These are phyloP conservation scores for Lasiosphaeriaceae sp. DNA, from an alignment of 495 filamentous ascomycete genomes.

Conservation along the genomic window DNA sequence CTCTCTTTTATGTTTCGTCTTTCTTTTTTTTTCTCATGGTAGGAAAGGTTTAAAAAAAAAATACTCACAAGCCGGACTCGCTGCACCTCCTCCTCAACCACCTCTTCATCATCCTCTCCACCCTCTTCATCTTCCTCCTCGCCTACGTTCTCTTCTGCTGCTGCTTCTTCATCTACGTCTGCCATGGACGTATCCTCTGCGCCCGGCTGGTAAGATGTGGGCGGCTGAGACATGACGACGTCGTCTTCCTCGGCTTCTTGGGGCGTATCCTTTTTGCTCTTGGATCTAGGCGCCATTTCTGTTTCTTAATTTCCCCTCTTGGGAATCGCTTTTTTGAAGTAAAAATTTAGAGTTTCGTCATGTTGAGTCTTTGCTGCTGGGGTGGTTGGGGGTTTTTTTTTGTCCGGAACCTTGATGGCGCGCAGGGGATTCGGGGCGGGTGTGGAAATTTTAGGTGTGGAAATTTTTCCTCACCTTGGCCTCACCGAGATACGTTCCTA, in stretches of 20 bases:
- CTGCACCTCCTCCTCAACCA: constrained; percentile 21
- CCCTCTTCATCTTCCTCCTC: constrained; percentile 18
- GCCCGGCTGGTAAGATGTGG: constrained; percentile 36
- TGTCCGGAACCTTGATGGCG: not conserved
- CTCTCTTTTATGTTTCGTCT: not conserved
- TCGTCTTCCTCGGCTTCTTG: constrained; percentile 27
- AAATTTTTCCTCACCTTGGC: not conserved
- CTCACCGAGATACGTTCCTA: not conserved
- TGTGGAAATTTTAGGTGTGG: not conserved
- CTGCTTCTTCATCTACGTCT: constrained; percentile 23
- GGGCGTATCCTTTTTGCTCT: constrained; percentile 16
- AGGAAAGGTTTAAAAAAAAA: not conserved
- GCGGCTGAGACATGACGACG: constrained; percentile 53
- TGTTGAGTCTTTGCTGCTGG: not conserved
- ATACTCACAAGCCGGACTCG: constrained; percentile 29
- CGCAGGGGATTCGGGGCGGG: not conserved
- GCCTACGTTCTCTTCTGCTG: constrained; percentile 39
- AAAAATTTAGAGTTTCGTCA: not conserved
- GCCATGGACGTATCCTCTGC: constrained; percentile 40
- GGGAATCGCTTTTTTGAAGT: not conserved
- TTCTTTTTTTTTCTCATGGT: not conserved
- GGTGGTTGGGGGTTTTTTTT: not conserved
- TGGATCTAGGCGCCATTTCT: constrained; percentile 27
- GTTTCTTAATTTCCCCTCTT: not conserved
- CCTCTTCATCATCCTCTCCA: constrained; percentile 1